Evolutionary conservation across 352 stramenopile genomes (phyloP).

Genomic region (Pythium graminicola): DNA sequence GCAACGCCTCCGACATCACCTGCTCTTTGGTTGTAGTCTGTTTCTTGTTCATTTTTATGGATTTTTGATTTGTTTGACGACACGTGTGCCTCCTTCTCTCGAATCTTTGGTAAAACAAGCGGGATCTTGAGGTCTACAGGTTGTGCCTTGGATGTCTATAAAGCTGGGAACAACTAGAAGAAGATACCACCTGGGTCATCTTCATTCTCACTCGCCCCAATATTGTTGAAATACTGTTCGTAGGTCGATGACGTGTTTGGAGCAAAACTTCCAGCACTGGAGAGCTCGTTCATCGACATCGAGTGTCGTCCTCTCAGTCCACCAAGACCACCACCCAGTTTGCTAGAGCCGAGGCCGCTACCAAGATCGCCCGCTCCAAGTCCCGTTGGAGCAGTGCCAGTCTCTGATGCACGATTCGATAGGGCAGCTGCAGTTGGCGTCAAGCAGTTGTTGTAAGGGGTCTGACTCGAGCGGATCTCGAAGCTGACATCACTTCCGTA

Average conservation of each 20-base stretch:
- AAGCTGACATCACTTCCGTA: conserved; percentile 21
- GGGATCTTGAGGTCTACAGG: neutral
- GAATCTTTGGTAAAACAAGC: too few species aligned
- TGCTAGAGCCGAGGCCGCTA: conserved; percentile 5
- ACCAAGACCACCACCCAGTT: conserved; percentile 14
- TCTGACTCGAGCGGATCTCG: conserved; percentile 6
- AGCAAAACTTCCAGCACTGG: conserved; percentile 45
- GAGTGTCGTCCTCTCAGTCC: conserved; percentile 45
- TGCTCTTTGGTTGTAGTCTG: too few species aligned
- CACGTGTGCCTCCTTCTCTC: conserved; percentile 9
- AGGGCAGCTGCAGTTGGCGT: conserved; percentile 16
- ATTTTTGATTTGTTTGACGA: too few species aligned
- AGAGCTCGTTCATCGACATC: conserved; percentile 85
- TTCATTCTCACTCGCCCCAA: conserved; percentile 71
- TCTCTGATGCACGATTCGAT: conserved; percentile 9
- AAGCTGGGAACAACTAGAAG: conserved; percentile 45
- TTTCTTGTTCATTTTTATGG: too few species aligned
- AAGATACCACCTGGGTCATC: conserved; percentile 83
- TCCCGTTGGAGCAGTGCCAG: conserved; percentile 7
- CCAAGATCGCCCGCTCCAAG: conserved; percentile 8
- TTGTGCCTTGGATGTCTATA: conserved; percentile 9
- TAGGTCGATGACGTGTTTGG: conserved; percentile 73
- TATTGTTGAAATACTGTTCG: conserved; percentile 85
- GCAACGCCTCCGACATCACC: too few species aligned
- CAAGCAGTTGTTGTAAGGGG: conserved; percentile 16